Base-by-base conservation (phyloP, 345 rosid species). In the Melaleuca alternifolia region DNA sequence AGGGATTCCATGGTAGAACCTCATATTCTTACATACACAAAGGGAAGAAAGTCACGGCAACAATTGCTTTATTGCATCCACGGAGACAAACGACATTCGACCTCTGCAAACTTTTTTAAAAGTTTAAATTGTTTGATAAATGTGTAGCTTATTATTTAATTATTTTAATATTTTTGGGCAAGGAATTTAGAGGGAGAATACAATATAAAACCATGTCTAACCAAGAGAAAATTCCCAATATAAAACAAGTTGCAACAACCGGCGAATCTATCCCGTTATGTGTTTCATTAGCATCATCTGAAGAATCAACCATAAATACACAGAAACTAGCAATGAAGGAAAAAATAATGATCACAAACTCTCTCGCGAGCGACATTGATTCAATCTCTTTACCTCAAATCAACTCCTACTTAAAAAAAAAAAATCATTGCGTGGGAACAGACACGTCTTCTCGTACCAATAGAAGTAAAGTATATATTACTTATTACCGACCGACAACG, bases 341-440 rank as follows among this genome's bases (percentile, higher is more conserved):
- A 59, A 59, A 15, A 5, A 26, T 26, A n/a, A n/a, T 51, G 15
- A 12, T 13, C 53, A 14, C 53, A 3, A 14, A 13, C 15, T 51
- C 15, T 51, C 18, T 13, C 1, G 18, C 37, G 0, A 59, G 4
- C 3, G 71, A 59, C 18, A 1, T 12, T 3, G 16, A n/a, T 59
- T 59, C 9, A 5, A n/a, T n/a, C 18, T 8, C 14, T 0, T 7
- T 11, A n/a, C 4, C 1, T 18, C 8, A 3, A n/a, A 12, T 59
- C 71, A 12, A 51, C 3, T 3, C 26, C 6, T n/a, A 11, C 33
- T 26, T 12, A 23, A 11, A 12, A 15, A 2, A 23, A 11, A 12
- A 15, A 2, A 59, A 12, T n/a, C 12, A 59, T 12, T 6, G 16
- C 65, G 11, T 59, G 11, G 4, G 4, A 41, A 41, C 41, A 4